Percentiles rank a stretch among this genome's conserved stretches.
Evolutionary conservation across 2,329 filamentous ascomycete species (phyloP).

Genomic region (Emergomyces orientalis): DNA sequence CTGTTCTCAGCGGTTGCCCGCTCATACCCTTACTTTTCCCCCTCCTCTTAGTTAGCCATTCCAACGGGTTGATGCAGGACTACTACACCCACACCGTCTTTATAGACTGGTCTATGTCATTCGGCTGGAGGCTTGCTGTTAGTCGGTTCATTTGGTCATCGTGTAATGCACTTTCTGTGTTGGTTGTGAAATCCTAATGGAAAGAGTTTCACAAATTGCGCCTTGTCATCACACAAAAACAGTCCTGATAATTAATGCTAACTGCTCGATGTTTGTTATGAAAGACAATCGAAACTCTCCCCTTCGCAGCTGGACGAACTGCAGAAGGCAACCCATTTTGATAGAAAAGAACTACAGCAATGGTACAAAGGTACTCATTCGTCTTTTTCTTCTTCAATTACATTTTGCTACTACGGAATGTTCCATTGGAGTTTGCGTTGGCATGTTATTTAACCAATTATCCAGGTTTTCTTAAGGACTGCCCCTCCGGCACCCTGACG

Average conservation of each 20-base stretch:
- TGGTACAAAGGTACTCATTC: constrained; percentile 90
- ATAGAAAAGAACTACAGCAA: constrained; percentile 99
- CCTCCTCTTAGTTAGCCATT: neutral
- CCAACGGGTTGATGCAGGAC: neutral
- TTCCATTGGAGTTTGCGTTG: neutral
- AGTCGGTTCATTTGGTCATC: neutral
- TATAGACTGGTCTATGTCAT: neutral
- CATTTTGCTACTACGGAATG: neutral
- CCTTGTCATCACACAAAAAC: neutral
- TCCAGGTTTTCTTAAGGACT: constrained; percentile 93
- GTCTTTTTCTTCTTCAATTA: neutral
- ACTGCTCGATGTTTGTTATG: constrained; percentile 16
- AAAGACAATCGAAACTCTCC: constrained; percentile 94
- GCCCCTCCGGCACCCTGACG: constrained; percentile 88
- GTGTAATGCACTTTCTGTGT: neutral
- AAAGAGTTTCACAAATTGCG: neutral
- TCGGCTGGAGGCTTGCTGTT: too few relatives aligned
- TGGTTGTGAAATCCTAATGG: neutral
- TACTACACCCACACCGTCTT: neutral
- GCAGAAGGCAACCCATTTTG: constrained; percentile 94
- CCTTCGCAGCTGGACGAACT: constrained; percentile 92
- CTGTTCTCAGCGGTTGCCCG: neutral
- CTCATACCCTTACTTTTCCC: neutral
- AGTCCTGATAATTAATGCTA: neutral
- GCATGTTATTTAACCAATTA: neutral